Conservation (phyloP, 331 rosid genomes). For the Rhamnella rubrinervis region DNA sequence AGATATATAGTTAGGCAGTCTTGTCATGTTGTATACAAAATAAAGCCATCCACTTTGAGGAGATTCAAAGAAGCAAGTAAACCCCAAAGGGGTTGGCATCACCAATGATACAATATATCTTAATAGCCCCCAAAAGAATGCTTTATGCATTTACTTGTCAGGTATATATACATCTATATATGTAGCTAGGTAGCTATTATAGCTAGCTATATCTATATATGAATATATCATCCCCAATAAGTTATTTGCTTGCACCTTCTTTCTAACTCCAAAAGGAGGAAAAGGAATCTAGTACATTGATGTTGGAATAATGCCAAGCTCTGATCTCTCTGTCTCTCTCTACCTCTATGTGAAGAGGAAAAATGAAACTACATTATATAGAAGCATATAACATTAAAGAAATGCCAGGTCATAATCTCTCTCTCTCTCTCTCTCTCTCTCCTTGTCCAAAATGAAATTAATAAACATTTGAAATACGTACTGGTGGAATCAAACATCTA, state of each 20-base stretch:
- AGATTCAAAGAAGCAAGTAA: slow-evolving; percentile 6
- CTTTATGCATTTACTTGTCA: neutral
- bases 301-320: too few relatives aligned
- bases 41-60: neutral
- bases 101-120: neutral
- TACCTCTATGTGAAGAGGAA: too few relatives aligned
- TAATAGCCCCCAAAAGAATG: neutral
- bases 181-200: neutral
- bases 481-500: slow-evolving; percentile 15
- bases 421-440: slow-evolving; percentile 6
- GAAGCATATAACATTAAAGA: neutral
- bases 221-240: neutral
- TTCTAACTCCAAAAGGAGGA: neutral
- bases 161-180: neutral
- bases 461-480: neutral
- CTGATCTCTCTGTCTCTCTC: too few relatives aligned
- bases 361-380: too few relatives aligned
- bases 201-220: neutral
- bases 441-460: neutral
- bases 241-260: neutral
- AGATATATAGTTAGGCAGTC: neutral
- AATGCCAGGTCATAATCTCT: slow-evolving; percentile 17
- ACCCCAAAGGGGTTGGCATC: neutral
- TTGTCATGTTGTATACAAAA: slow-evolving; percentile 14
- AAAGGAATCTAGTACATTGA: neutral